These are phyloP conservation scores for Globisporangium okanoganense DNA, from an alignment of 352 stramenopile species.

Conservation along the genomic window DNA sequence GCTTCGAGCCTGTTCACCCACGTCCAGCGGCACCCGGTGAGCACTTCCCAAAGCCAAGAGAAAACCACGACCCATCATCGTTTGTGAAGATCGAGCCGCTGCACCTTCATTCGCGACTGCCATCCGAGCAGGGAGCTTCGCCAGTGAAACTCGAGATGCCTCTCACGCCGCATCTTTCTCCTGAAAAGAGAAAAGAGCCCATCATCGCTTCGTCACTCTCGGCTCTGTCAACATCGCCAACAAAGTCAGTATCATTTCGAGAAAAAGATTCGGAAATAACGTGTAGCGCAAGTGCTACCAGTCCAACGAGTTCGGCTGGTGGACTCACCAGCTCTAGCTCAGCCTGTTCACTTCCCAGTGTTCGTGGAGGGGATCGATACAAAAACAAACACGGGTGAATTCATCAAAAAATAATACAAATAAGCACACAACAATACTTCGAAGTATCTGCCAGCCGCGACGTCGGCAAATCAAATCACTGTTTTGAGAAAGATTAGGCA, in stretches of 20 bases:
- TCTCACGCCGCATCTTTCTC: background rate
- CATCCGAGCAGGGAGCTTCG: slow-evolving; percentile 7
- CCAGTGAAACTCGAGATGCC: slow-evolving; percentile 11
- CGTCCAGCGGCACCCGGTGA: slow-evolving; percentile 9
- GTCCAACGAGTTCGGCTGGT: background rate
- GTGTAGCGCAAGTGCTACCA: background rate
- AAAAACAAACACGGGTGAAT: slow-evolving; percentile 23
- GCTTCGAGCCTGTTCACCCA: slow-evolving; percentile 14
- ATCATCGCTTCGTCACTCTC: background rate
- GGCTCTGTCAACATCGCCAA: slow-evolving; percentile 1
- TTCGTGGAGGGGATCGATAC: slow-evolving; percentile 53
- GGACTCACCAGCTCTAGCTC: slow-evolving; percentile 10
- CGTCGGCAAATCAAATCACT: background rate
- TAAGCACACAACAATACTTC: background rate
- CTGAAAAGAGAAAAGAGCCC: background rate
- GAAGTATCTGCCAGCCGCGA: background rate
- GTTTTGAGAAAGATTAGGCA: slow-evolving; percentile 24
- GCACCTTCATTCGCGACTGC: slow-evolving; percentile 8
- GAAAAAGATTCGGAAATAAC: slow-evolving; percentile 13
- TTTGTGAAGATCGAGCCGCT: slow-evolving; percentile 36
- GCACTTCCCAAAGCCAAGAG: slow-evolving; percentile 23
- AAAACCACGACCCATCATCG: slow-evolving; percentile 18
- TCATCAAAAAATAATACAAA: background rate
- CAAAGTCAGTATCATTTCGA: slow-evolving; percentile 6
- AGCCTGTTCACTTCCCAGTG: slow-evolving; percentile 38